Conservation (phyloP, 2,329 filamentous ascomycete species). For the Cercospora zeina region DNA sequence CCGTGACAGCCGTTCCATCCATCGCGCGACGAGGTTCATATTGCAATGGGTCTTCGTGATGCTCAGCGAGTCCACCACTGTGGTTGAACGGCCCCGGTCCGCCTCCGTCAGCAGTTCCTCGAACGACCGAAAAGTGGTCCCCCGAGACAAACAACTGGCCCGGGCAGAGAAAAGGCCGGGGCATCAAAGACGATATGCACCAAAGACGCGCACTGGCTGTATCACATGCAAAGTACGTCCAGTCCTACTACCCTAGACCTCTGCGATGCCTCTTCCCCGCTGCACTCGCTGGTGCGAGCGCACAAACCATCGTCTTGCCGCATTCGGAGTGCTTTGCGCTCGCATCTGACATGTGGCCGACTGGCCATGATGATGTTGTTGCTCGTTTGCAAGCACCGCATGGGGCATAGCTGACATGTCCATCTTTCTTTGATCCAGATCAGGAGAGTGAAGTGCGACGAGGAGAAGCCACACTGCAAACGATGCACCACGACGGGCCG, state of each 20-base stretch:
- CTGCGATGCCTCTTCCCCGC: neutral
- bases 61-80: constrained; percentile 22
- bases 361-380: too few species aligned
- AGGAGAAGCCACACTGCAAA: constrained; percentile 55
- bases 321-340: constrained; percentile 15
- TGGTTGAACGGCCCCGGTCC: constrained; percentile 25
- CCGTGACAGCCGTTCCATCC: constrained; percentile 10
- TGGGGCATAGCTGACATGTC: constrained; percentile 11
- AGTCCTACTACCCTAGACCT: constrained; percentile 2
- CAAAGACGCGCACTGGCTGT: constrained; percentile 31
- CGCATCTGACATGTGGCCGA: neutral
- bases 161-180: constrained; percentile 27
- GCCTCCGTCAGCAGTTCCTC: constrained; percentile 19
- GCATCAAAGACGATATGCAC: constrained; percentile 31
- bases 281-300: constrained; percentile 13
- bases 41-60: constrained; percentile 24
- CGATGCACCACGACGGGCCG: constrained; percentile 58
- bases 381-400: constrained; percentile 3
- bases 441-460: constrained; percentile 60
- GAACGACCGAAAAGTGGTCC: constrained; percentile 14
- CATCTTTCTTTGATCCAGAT: constrained; percentile 44
- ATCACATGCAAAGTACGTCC: constrained; percentile 32
- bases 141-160: constrained; percentile 22
- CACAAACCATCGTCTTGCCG: constrained; percentile 18
- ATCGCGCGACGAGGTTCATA: neutral